Percentiles rank a stretch among this genome's conserved stretches.
These are phyloP conservation scores for Allium fistulosum DNA, from an alignment of 106 monocot species.

Conservation along the genomic window DNA sequence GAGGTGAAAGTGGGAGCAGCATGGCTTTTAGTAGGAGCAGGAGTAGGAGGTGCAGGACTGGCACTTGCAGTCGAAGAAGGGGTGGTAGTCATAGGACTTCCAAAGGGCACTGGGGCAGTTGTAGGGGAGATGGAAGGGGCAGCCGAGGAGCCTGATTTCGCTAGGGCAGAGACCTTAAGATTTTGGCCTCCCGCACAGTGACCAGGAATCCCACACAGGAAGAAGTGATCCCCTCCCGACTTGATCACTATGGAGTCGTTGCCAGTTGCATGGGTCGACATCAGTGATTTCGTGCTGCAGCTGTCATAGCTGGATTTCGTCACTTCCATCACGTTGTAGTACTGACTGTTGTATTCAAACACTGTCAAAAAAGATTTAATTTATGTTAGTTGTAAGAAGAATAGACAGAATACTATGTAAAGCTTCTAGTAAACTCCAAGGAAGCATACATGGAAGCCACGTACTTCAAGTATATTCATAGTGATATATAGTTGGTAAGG, in stretches of 20 bases:
- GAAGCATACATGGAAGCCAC: too few species aligned
- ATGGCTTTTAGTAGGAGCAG: constrained; percentile 1
- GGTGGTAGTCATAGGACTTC: background rate
- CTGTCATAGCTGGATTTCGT: constrained; percentile 27
- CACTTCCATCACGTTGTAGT: background rate
- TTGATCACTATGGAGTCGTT: constrained; percentile 51
- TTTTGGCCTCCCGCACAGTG: constrained; percentile 61
- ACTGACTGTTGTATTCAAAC: constrained; percentile 12
- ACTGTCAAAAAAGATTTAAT: constrained; percentile 32
- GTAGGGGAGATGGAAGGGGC: constrained; percentile 15
- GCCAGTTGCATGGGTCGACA: constrained; percentile 34
- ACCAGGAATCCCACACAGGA: constrained; percentile 52
- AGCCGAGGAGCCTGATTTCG: constrained; percentile 13
- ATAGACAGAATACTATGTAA: too few species aligned
- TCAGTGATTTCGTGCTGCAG: constrained; percentile 25
- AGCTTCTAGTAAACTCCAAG: too few species aligned
- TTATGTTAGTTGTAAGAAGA: too few species aligned
- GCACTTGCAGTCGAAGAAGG: background rate
- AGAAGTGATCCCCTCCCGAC: constrained; percentile 35
- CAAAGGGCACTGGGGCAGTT: background rate
- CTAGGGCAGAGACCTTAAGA: constrained; percentile 27
- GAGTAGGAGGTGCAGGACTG: background rate
- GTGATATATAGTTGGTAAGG: too few species aligned
- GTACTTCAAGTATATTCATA: too few species aligned
- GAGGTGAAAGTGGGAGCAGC: background rate